Evolutionary conservation across 306 rosid genomes (phyloP), one percentile per base, ranked within the genome.

Genomic region (Trifolium repens): DNA sequence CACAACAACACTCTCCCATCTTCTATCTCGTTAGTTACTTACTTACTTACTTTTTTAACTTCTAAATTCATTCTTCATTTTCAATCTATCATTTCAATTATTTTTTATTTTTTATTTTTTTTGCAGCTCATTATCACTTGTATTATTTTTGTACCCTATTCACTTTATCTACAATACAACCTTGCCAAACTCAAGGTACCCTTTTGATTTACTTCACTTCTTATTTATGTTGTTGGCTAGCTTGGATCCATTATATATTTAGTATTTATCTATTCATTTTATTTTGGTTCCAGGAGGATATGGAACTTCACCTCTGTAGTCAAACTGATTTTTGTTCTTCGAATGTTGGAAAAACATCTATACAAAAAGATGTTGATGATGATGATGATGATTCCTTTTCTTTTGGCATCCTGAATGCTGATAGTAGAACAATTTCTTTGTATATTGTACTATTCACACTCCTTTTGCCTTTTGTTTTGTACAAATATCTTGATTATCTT

Each of bases 401-500:
- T 55, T 26, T 59, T 55, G 15, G 54, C 55, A 67, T 84, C 70
- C 77, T 83, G 40, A 81, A 71, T 60, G 79, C 85, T 6, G 85
- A 76, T 70, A 83, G 83, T 86, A 92, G 97, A 87, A 78, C 87
- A 69, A 55, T 85, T 78, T 89, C 93, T 80, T 77, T 94, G 81
- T 90, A 90, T 79, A 74, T 83, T 67, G 96, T 94, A 77, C 39
- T 89, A 50, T 37, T 86, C 74, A 87, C 85, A 9, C 88, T 94
- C 24, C 16, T 79, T 67, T 74, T 87, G 85, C 98, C 97, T 42
- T 90, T 94, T 76, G 3, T 90, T 53, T 53, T 86, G 81, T 91
- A 86, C 85, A 94, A 87, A 82, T 91, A 89, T 85, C 89, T 91
- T 67, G 93, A 91, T 67, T 80, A 63, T 84, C 84, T 91, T 78